Base-by-base conservation (phyloP, 106 monocot genomes). In the Acorus calamus region DNA sequence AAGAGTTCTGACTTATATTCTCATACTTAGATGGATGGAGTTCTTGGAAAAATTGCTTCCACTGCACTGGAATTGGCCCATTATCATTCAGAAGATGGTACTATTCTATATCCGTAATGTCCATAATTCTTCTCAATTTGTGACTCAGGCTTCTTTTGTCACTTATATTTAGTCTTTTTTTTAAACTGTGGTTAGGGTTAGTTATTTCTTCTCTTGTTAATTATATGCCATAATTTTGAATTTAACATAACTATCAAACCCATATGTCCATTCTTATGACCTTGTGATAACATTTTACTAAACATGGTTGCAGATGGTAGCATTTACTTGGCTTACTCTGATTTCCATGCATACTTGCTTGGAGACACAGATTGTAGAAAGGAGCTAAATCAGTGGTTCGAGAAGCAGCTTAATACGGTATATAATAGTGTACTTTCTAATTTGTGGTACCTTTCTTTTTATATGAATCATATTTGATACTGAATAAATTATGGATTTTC, bases 61-160 rank as follows among this genome's bases (percentile, higher is more conserved):
- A 99, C 85, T 64, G 77, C 92, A 71, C 83, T 86, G 49, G 92
- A 99, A 61, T 73, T 99, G 69, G 85, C 88, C 44, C 88, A 85
- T 47, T 99, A 99, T 75, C 98, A 92, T 75, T 81, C 79, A 58
- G 88, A 81, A 46, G 83, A 79, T 77, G 91, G 88, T 96, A 83
- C 48, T 67, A 28, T 28, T 28, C 28, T 0, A 28, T 28, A 28
- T 28, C 28, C 1, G 28, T 28, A 28, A 28, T 28, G 28, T 28
- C 28, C 1, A 28, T 28, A 28, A 0, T 28, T 1, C 28, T 28
- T 28, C 28, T 28, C 28, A 28, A 28, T 28, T 28, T 28, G 28
- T 28, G 28, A 28, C 28, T 28, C 1, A 28, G 28, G 28, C 28
- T 28, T 28, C 28, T 28, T 28, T 28, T 28, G 28, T 28, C 28